Evolutionary conservation across 768 basidiomycete genomes (phyloP), one percentile per base, ranked within the genome.

Genomic region (Psilocybe cubensis): DNA sequence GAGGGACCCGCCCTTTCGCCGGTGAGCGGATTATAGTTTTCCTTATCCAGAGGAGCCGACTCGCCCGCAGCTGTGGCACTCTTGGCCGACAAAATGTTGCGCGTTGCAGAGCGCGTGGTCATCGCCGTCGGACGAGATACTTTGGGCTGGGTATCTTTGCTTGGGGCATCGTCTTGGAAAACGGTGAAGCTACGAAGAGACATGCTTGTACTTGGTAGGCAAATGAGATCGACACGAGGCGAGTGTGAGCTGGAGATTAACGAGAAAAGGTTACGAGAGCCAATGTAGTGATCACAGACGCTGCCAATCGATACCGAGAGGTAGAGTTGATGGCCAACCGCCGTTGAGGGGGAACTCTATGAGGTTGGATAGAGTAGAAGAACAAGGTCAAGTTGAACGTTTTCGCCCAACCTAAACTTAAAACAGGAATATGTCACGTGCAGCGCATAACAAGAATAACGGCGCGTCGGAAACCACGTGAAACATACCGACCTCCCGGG

Each of bases 21-120:
- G 3, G 91, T 92, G 63, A 87, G 60, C 43, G 91, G 91, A 69
- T 92, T 80, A 42, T 86, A 76, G 68, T 92, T 92, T 74, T 92
- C 91, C 79, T 92, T 92, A 76, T 91, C 88, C 38, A 76, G 64
- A 33, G 77, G 71, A 9, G 72, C 70, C 23, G 72, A 69, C 4
- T 76, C 70, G 57, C 74, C 72, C 54, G 73, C 61, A 7, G 69
- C 60, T 62, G 76, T 73, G 60, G 74, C 62, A 59, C 56, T 59
- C 40, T 54, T 61, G n/a, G 51, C 63, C 11, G 61, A 52, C 58
- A 66, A 31, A 56, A 63, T 64, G 49, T 60, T 59, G n/a, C 63
- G 58, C 17, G 72, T 61, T 35, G 70, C 74, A 53, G 74, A 73
- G 54, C 70, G 71, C 17, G 72, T 66, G 47, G 54, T 54, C 49